Base-by-base conservation (phyloP, 208 protist genomes). In the Acanthamoeba royreba region DNA sequence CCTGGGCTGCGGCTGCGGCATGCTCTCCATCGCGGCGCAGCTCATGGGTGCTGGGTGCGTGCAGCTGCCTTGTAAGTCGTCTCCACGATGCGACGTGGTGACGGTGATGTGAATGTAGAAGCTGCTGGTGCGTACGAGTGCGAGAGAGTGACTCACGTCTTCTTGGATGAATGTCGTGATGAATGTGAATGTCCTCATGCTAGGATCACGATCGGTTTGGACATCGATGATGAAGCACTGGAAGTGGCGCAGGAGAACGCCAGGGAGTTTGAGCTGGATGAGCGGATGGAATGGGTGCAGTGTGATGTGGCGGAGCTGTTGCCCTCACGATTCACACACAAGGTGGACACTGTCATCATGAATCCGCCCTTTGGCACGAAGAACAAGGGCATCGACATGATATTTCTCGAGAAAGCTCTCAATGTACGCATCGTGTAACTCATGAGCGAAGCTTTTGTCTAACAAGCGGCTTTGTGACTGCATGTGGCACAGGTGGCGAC, bases 351-450 rank as follows among this genome's bases (percentile, higher is more conserved):
- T 9, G 94, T 97, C 22, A 92, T 97, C 19, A 95, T 95, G 58
- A 97, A 97, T 89, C 96, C 96, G 52, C 96, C 96, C 7, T 97
- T 97, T 94, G 96, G 96, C 19, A 97, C 96, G 1, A 94, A 95
- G 66, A 87, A 87, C 22, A 47, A 86, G 42, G 95, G 95, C 46
- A 49, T 95, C 52, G 95, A 97, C 88, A 96, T 96, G 94, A 5
- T 81, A 17, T 97, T 96, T 63, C 72, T 96, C 1, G 31, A 79
- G 17, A 49, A 45, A 25, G 95, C 49, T 55, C 79, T 96, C 77
- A 15, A 55, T 8, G 85, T 94, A 45, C 47, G 40, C 45, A 4
- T 46, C 43, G 22, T 92, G 19, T 40, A 4, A 35, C 42, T 93
- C 91, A 11, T 92, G 38, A 19, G 5, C 31, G 17, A 9, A 33